Evolutionary conservation across 352 stramenopile species (phyloP).

Genomic region (Globisporangium paddicum): DNA sequence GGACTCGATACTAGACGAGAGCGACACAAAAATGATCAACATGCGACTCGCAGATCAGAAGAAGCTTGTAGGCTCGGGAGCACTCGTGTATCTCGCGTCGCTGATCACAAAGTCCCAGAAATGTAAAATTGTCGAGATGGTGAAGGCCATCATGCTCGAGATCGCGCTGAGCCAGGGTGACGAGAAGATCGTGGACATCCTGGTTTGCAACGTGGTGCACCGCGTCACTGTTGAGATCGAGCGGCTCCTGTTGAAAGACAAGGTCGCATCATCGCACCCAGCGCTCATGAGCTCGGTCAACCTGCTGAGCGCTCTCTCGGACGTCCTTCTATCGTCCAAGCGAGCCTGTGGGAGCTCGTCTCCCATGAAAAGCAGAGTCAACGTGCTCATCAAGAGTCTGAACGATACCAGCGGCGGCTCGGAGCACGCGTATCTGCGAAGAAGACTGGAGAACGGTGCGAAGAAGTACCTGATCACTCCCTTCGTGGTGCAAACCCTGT

Average conservation of each 20-base stretch:
- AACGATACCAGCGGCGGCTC: neutral
- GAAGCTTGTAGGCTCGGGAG: conserved; percentile 45
- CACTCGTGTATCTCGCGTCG: conserved; percentile 43
- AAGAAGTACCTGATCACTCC: conserved; percentile 7
- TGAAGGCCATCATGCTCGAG: conserved; percentile 47
- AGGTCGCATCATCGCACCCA: neutral
- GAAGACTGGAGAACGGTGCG: neutral
- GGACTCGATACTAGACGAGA: conserved; percentile 1
- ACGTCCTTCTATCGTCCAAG: conserved; percentile 4
- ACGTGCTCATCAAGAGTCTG: neutral
- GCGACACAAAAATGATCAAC: conserved; percentile 19
- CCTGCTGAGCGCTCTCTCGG: conserved; percentile 7
- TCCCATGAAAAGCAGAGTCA: neutral
- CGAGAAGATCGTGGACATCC: conserved; percentile 51
- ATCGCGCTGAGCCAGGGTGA: conserved; percentile 32
- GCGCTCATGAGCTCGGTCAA: conserved; percentile 14
- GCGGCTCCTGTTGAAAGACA: conserved; percentile 6
- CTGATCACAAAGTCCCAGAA: conserved; percentile 29
- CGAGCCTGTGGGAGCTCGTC: neutral
- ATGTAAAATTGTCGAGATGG: conserved; percentile 36
- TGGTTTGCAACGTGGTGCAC: conserved; percentile 56
- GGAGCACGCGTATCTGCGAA: conserved; percentile 4
- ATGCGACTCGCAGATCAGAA: conserved; percentile 40
- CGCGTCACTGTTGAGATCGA: conserved; percentile 35
- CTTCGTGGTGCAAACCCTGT: conserved; percentile 6